Evolutionary conservation across 306 rosid genomes (phyloP).

Genomic region (Mimosa bimucronata): DNA sequence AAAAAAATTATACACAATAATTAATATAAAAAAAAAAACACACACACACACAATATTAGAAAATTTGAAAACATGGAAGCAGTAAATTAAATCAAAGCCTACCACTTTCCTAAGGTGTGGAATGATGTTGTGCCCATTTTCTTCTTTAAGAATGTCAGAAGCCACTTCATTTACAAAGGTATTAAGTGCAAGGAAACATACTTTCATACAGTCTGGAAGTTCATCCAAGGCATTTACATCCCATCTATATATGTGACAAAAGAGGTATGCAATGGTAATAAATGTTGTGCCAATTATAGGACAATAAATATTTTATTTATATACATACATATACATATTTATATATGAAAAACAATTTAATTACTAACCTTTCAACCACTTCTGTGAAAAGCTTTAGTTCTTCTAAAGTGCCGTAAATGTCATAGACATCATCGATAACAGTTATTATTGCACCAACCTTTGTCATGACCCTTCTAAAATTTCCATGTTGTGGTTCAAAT

Average conservation of each 20-base stretch:
- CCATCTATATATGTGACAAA: background rate
- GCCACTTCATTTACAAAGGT: background rate
- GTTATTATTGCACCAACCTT: background rate
- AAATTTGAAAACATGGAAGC: too few species aligned
- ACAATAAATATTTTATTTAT: too few species aligned
- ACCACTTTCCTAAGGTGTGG: too few species aligned
- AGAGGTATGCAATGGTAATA: background rate
- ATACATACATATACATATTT: too few species aligned
- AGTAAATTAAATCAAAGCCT: too few species aligned
- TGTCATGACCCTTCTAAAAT: background rate
- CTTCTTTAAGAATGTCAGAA: background rate
- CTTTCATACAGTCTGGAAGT: background rate
- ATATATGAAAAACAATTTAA: too few species aligned
- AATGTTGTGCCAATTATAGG: too few species aligned
- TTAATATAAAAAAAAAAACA: too few species aligned
- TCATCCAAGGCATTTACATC: background rate
- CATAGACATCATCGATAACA: background rate
- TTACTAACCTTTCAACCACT: background rate
- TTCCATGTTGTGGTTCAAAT: background rate
- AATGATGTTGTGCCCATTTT: too few species aligned
- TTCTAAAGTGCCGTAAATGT: background rate
- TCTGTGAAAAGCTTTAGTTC: background rate
- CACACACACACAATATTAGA: too few species aligned
- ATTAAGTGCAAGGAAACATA: background rate
- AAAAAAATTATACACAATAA: too few species aligned